Evolutionary conservation across 345 rosid genomes (phyloP), one percentile per base, ranked within the genome.

Genomic region (Salix purpurea): DNA sequence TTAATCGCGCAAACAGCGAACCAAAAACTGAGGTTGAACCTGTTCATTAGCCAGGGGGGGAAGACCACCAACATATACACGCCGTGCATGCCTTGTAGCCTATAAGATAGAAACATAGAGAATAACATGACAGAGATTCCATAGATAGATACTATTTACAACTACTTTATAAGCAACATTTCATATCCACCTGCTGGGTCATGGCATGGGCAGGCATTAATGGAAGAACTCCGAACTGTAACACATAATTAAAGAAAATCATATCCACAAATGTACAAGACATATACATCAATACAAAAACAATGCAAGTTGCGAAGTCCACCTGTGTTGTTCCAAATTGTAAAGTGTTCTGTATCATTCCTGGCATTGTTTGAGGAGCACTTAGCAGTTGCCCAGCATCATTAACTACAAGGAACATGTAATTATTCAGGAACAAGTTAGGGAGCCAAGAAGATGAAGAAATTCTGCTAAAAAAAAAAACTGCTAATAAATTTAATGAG

Each of bases 131-230:
- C 8, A 15, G 13, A 40, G 28, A 19, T 4, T 23, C 50, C 71
- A 21, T 37, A 8, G 12, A 3, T 21, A 66, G 21, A 66, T 34
- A 7, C 40, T 30, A 8, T 66, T 66, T 36, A 34, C 23, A 66
- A 0, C 26, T 39, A 39, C 14, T 36, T 4, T 40, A 68, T 39
- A 23, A 10, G 48, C 52, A 68, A 2, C n/a, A 24, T 40, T 8
- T 7, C 42, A 11, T 40, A 68, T 68, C 18, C 26, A 84, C 87
- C 89, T 86, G 89, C 66, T 86, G 89, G 65, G 89, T 86, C 89
- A 86, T 86, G 48, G 86, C 86, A 66, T 86, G 89, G 12, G 73
- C 71, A 16, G 89, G 89, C 86, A 86, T 80, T 73, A 86, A 34
- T 46, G 87, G 80, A 58, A 83, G 66, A 68, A 81, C 70, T 18